Base-by-base conservation (phyloP, 495 filamentous ascomycete species). In the Aspergillus egyptiacus region DNA sequence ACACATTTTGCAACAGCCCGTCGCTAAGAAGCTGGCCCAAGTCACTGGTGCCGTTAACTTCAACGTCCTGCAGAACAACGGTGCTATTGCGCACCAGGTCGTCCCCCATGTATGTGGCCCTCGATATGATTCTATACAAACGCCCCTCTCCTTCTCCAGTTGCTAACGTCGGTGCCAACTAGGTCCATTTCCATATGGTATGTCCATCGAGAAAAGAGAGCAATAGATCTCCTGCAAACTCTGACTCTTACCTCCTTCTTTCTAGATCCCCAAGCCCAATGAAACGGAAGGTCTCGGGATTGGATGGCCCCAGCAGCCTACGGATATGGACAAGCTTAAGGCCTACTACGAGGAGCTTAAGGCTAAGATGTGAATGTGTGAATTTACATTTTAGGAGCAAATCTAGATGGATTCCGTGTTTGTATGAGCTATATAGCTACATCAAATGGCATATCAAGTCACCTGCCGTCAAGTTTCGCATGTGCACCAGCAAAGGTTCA, bases 21-120 rank as follows among this genome's bases (percentile, higher is more conserved):
- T 96, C 23, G 85, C 84, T 27, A 95, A 96, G 77, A 89, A 83
- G 59, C 78, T 99, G 19, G 91, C 83, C 37, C 57, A 66, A n/a
- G 90, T 87, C 19, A 79, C 77, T 10, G 86, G 86, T 6, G 85
- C 87, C 14, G 67, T 68, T 23, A 76, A 97, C 60, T 99, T 85
- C 74, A 99, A 99, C 62, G 76, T 99, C 43, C 69, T 99, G 51
- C 93, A 99, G 75, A 99, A 99, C 71, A 99, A 99, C 61, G 93
- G 93, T 20, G 70, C 78, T 17, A 75, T 87, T 61, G 93, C 93
- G n/a, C 94, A 99, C 70, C 93, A 99, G 69, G 74, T 83, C 45
- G 94, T 99, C 50, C 86, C 85, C 54, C 93, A 99, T 72, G 93
- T 94, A 69, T 68, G 81, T 48, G 11, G 20, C 27, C 11, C 37